Evolutionary conservation across 352 stramenopile species (phyloP), one percentile per base, ranked within the genome.

Genomic region (Thalassiosira allenii): DNA sequence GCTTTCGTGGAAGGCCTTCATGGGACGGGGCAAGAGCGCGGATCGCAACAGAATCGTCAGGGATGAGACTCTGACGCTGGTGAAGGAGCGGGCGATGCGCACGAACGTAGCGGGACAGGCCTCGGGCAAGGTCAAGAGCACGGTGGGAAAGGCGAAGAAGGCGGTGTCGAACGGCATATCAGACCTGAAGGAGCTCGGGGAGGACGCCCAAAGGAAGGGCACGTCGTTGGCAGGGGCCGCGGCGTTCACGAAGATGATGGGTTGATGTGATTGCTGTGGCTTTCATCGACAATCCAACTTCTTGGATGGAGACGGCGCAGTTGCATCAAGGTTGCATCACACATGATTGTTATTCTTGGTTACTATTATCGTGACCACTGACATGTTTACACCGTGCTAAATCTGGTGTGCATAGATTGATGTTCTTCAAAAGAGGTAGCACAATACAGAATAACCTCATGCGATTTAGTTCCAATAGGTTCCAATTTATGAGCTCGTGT

Each of bases 1-100:
- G 6, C 22, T 82, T 2, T 73, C 56, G 12, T 82, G 74, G 74
- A 82, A 82, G 37, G 57, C 74, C 0, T 29, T 82, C 1, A 82
- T 76, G 64, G 74, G 64, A 14, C 41, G 49, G 22, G 74, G 74
- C 1, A 30, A 65, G 34, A 72, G 54, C 6, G 1, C 29, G 2
- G 74, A 82, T 67, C 59, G 64, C 9, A 82, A 82, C 22, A 30
- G 71, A 11, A 44, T 65, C 25, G 47, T 82, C 14, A 54, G 56
- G 52, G 57, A 75, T 37, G 61, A 82, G 40, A 53, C 74, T 22
- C 25, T 73, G 17, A 30, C 65, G n/a, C 52, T 82, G 9, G 76
- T 82, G 41, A 82, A 72, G 34, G 74, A 82, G 20, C 43, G 40
- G 43, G 47, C 57, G 27, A 70, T 64, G 58, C 3, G 12, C 3